Evolutionary conservation across 1,139 yeast species (phyloP).

Genomic region (Pichia sp.): DNA sequence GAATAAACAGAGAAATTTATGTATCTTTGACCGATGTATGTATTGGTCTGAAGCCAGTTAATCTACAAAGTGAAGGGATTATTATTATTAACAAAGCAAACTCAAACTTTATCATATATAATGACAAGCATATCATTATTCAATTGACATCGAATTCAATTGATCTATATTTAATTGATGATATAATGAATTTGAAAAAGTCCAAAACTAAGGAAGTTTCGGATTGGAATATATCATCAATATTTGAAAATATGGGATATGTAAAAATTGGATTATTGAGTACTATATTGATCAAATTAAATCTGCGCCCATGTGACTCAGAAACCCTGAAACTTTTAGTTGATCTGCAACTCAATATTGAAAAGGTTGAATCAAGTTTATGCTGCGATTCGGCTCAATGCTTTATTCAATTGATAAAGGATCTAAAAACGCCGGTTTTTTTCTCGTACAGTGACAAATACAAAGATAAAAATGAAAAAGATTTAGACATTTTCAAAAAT

Average conservation of each 20-base stretch:
- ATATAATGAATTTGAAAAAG: constrained; percentile 32
- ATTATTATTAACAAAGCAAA: constrained; percentile 48
- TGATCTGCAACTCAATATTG: constrained; percentile 9
- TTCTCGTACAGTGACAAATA: constrained; percentile 45
- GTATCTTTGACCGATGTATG: constrained; percentile 46
- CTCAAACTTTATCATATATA: constrained; percentile 38
- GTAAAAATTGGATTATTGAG: constrained; percentile 41
- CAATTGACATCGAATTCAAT: constrained; percentile 40
- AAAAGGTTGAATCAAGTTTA: constrained; percentile 39
- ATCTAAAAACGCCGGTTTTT: constrained; percentile 61
- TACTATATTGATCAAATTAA: constrained; percentile 37
- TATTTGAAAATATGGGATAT: constrained; percentile 37
- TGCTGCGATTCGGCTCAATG: constrained; percentile 87
- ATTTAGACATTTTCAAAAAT: constrained; percentile 43
- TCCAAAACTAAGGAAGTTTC: constrained; percentile 16
- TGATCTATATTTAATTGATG: constrained; percentile 53
- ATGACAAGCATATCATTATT: constrained; percentile 16
- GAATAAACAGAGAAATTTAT: constrained; percentile 33
- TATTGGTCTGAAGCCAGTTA: constrained; percentile 53
- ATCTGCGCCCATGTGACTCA: constrained; percentile 7
- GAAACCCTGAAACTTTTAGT: constrained; percentile 36
- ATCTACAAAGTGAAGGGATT: constrained; percentile 47
- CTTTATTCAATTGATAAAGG: constrained; percentile 58
- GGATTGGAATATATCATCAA: constrained; percentile 32
- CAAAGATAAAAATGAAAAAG: constrained; percentile 26